Conservation (phyloP, 768 basidiomycete species). For the Tulasnella calospora region DNA sequence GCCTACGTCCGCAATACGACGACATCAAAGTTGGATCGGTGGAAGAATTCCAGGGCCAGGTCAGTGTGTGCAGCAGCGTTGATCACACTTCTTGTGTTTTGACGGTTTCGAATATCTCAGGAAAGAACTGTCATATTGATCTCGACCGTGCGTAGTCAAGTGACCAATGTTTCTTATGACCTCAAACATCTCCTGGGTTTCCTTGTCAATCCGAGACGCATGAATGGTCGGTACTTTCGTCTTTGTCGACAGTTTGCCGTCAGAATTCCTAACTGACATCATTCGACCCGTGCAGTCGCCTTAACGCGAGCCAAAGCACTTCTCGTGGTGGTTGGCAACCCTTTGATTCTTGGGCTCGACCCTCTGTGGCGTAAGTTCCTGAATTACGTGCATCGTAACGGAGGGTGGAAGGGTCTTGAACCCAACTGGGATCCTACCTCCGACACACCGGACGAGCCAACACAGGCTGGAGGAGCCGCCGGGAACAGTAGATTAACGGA, state of each 20-base stretch:
- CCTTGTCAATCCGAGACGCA: conserved; percentile 22
- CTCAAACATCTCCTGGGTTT: conserved; percentile 15
- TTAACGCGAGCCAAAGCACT: conserved; percentile 25
- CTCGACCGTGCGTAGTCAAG: conserved; percentile 8
- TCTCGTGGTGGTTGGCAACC: conserved; percentile 24
- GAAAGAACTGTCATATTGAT: conserved; percentile 16
- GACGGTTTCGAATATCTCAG: too few species aligned
- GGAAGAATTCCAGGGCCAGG: conserved; percentile 60
- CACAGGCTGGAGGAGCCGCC: neutral
- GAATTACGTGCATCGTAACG: neutral
- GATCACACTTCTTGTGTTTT: too few species aligned
- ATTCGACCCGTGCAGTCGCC: conserved; percentile 13
- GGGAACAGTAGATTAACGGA: neutral
- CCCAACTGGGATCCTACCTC: conserved; percentile 10
- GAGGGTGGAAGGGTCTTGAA: neutral
- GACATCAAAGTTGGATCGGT: conserved; percentile 58
- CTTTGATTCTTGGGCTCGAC: neutral
- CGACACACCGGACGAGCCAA: neutral
- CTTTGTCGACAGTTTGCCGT: conserved; percentile 44
- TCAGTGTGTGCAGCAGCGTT: too few species aligned
- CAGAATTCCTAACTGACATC: conserved; percentile 46
- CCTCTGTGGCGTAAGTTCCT: conserved; percentile 18
- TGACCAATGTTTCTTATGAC: neutral
- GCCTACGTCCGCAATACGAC: conserved; percentile 28
- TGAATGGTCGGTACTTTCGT: conserved; percentile 9